These are phyloP conservation scores for Chytridiales sp. DNA, from an alignment of 371 early-diverging fungal species.

Conservation along the genomic window DNA sequence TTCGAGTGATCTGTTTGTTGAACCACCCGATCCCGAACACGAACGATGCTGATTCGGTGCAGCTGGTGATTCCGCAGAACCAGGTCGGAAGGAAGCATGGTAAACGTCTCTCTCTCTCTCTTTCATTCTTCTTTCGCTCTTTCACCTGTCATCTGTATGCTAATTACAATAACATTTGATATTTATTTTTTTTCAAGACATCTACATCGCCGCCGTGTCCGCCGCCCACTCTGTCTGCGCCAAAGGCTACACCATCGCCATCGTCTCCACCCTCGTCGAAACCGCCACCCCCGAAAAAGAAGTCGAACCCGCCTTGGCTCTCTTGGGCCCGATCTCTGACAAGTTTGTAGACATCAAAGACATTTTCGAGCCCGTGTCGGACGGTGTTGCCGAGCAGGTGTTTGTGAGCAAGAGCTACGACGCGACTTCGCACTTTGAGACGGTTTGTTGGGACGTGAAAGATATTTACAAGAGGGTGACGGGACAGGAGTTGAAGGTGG, in stretches of 20 bases:
- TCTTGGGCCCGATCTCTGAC: slow-evolving; percentile 89
- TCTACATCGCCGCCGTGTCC: slow-evolving; percentile 93
- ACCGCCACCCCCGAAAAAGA: slow-evolving; percentile 86
- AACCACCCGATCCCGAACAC: slow-evolving; percentile 92
- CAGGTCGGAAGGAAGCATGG: slow-evolving; percentile 83
- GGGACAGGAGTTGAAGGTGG: slow-evolving; percentile 75
- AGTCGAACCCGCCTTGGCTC: slow-evolving; percentile 79
- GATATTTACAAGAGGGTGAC: slow-evolving; percentile 88
- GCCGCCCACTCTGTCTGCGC: slow-evolving; percentile 88
- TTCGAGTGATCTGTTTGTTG: slow-evolving; percentile 94
- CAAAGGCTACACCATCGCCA: slow-evolving; percentile 84
- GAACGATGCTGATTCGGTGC: slow-evolving; percentile 81
- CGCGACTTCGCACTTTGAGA: slow-evolving; percentile 98
- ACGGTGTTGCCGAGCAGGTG: slow-evolving; percentile 80
- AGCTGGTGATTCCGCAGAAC: slow-evolving; percentile 96
- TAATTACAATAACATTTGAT: neutral
- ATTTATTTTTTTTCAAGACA: slow-evolving; percentile 53
- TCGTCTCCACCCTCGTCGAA: slow-evolving; percentile 94
- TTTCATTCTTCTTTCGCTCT: slow-evolving; percentile 1
- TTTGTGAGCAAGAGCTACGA: slow-evolving; percentile 95
- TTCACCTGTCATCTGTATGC: neutral
- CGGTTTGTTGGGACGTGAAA: slow-evolving; percentile 95
- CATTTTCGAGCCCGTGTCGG: slow-evolving; percentile 78
- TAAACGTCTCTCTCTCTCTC: slow-evolving; percentile 17
- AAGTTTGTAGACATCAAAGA: slow-evolving; percentile 85